A percentile compares a stretch with the other conserved stretches of the same genome.
These are phyloP conservation scores for Trichosporon faecale DNA, from an alignment of 1,284 basidiomycete species.

Conservation along the genomic window DNA sequence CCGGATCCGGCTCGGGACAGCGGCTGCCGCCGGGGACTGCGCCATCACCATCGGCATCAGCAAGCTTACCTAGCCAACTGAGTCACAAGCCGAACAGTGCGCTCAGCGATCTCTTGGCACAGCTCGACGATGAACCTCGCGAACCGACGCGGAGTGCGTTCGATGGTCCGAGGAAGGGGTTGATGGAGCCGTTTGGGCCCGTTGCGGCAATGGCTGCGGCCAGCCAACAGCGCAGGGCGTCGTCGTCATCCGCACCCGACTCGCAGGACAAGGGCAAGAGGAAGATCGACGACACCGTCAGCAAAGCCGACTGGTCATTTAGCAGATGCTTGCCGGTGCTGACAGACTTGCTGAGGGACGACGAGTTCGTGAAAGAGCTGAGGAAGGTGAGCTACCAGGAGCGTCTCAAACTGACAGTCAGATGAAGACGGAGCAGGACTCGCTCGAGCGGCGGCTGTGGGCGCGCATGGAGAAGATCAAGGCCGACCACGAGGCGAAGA, in stretches of 20 bases:
- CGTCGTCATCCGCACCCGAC: neutral
- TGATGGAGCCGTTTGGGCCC: constrained; percentile 45
- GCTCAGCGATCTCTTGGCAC: constrained; percentile 19
- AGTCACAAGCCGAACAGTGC: neutral
- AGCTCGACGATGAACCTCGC: constrained; percentile 10
- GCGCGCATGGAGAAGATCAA: constrained; percentile 46
- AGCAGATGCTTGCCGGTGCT: constrained; percentile 39
- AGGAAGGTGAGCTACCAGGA: constrained; percentile 32
- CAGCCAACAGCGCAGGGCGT: constrained; percentile 14
- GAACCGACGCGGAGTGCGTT: constrained; percentile 12
- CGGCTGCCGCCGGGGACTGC: neutral
- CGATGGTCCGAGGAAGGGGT: constrained; percentile 19
- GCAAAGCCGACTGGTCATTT: constrained; percentile 26
- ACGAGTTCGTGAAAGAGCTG: constrained; percentile 40
- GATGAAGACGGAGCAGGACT: constrained; percentile 49
- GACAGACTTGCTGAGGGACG: constrained; percentile 36
- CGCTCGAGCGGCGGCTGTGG: constrained; percentile 43
- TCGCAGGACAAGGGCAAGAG: constrained; percentile 22
- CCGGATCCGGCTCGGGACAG: neutral
- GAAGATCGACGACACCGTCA: constrained; percentile 16
- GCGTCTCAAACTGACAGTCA: constrained; percentile 20
- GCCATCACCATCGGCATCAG: neutral
- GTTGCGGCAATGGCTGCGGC: constrained; percentile 17
- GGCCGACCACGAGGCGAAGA: constrained; percentile 35
- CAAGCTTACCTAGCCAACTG: constrained; percentile 4